A percentile compares a stretch with the other conserved stretches of the same genome.
Evolutionary conservation across 441 rosid species (phyloP).

Genomic region (Adansonia gregorii): DNA sequence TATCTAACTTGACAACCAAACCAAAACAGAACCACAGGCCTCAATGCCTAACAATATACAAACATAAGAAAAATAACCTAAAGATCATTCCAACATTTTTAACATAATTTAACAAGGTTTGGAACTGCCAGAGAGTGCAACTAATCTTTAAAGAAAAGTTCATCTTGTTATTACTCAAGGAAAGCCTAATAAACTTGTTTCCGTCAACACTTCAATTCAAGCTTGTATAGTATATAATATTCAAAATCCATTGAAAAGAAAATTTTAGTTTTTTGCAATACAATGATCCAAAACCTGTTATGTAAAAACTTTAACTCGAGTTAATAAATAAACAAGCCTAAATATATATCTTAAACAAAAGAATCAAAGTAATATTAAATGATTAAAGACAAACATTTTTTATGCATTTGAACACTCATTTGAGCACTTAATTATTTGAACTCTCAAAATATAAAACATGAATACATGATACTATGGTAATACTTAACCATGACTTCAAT

Average conservation of each 20-base stretch:
- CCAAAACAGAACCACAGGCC: background rate
- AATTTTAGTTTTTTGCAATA: background rate
- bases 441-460: too few species aligned
- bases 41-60: background rate
- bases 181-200: slow-evolving; percentile 84
- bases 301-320: too few species aligned
- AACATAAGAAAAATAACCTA: background rate
- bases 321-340: too few species aligned
- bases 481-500: too few species aligned
- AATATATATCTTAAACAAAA: too few species aligned
- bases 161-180: background rate
- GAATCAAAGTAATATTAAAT: too few species aligned
- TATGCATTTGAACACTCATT: too few species aligned
- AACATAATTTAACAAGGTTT: background rate
- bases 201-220: slow-evolving; percentile 95
- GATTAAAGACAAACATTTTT: too few species aligned
- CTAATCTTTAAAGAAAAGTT: background rate
- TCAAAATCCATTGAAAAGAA: slow-evolving; percentile 16
- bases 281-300: background rate
- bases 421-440: too few species aligned
- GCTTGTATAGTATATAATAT: slow-evolving; percentile 89
- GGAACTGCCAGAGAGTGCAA: background rate
- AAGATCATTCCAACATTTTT: background rate
- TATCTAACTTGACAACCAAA: background rate
- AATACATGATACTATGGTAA: too few species aligned